Base-by-base conservation (phyloP, 495 filamentous ascomycete species). In the Paragyromitra xinjiangensis region DNA sequence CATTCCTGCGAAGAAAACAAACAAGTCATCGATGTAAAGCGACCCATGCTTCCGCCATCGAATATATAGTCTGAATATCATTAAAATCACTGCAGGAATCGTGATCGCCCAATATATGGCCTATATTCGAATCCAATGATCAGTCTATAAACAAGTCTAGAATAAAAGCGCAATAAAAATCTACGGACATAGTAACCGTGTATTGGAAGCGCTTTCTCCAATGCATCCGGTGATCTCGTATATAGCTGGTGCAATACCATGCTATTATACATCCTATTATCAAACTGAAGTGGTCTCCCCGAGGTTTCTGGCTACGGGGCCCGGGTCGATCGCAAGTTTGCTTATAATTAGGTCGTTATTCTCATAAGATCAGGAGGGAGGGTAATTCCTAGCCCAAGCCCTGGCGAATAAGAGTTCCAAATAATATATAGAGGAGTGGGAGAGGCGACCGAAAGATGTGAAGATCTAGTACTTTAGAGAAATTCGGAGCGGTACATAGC, bases 191-290 rank as follows among this genome's bases (percentile, higher is more conserved):
- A 69, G n/a, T 69, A 69, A 56, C 66, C 66, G 24, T 69, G 7
- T 58, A 69, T 58, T 69, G 66, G 51, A 24, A 69, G 66, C 16
- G 66, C 66, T 42, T 69, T 69, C 51, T 58, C 66, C 39, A 69
- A 39, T 59, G 51, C 51, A 7, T 69, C 66, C 5, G 51, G 34
- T 22, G 66, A 69, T 58, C 66, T 55, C 58, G 50, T 8, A 69
- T 69, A 29, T 48, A 69, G 22, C 37, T 69, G 34, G 29, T 59
- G 66, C 58, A 55, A 48, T 34, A 51, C 39, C 50, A 69, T 69
- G 12, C 51, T 69, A 29, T 55, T 6, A 55, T 55, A 19, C 51
- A 55, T 55, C 44, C 16, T 48, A 16, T 48, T 48, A 55, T 55
- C 19, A 6, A 6, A 5, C 3, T 55, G 14, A 24, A n/a, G 51